These are phyloP conservation scores for Claviceps humidiphila DNA, from an alignment of 2,329 filamentous ascomycete genomes.

Conservation along the genomic window DNA sequence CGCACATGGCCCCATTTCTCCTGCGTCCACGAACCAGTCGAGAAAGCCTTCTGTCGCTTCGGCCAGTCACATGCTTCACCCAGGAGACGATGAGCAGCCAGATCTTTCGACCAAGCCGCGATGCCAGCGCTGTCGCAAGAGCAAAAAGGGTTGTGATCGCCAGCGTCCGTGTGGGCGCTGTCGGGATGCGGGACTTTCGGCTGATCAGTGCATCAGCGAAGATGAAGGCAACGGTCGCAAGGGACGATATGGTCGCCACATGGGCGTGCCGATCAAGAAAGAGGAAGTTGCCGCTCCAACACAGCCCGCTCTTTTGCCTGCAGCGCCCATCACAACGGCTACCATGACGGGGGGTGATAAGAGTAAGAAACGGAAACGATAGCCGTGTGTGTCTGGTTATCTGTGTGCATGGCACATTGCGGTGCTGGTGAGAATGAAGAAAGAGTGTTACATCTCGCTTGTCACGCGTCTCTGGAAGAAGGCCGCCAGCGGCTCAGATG, in stretches of 20 bases:
- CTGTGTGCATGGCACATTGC: neutral
- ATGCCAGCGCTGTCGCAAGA: constrained; percentile 96
- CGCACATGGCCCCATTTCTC: constrained; percentile 39
- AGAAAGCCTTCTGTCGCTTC: constrained; percentile 67
- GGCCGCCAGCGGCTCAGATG: neutral
- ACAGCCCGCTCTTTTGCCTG: constrained; percentile 27
- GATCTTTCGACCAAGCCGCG: constrained; percentile 92
- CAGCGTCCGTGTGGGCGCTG: constrained; percentile 91
- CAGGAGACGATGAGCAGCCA: constrained; percentile 74
- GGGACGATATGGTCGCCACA: constrained; percentile 69
- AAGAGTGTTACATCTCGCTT: neutral
- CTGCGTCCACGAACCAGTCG: constrained; percentile 54
- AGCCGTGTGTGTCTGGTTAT: constrained; percentile 8
- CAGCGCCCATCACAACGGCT: constrained; percentile 29
- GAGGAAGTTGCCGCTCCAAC: constrained; percentile 32
- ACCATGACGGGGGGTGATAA: constrained; percentile 31
- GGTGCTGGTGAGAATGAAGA: neutral
- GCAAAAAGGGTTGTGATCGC: constrained; percentile 97
- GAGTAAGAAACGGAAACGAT: constrained; percentile 51
- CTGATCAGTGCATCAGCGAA: constrained; percentile 91
- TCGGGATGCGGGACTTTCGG: constrained; percentile 85
- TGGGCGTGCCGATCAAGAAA: constrained; percentile 52
- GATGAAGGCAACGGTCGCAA: constrained; percentile 96
- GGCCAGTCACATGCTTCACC: constrained; percentile 28
- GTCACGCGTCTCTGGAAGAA: neutral